Conservation (phyloP, 768 basidiomycete genomes). For the Serendipita vermifera region DNA sequence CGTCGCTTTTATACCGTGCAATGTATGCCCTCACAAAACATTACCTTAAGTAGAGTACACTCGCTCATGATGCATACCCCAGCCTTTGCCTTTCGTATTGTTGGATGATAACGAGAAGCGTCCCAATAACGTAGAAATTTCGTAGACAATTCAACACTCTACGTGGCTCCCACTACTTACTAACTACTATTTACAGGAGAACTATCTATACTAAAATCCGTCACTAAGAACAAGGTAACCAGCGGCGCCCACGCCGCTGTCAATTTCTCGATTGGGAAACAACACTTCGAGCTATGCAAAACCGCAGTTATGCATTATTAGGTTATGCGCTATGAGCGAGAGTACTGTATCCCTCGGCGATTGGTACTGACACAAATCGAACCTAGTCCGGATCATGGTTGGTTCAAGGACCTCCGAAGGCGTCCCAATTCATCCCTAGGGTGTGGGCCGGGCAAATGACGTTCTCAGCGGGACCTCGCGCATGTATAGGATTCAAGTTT, state of each 20-base stretch:
- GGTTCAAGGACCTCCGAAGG: not conserved
- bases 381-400: not conserved
- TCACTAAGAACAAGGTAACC: slow-evolving; percentile 14
- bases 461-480: slow-evolving; percentile 8
- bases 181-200: no score
- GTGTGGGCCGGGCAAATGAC: not conserved
- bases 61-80: no score
- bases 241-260: slow-evolving; percentile 23
- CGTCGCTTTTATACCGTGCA: no score
- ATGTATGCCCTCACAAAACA: no score
- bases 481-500: slow-evolving; percentile 9
- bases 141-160: no score
- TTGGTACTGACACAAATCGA: not conserved
- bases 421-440: not conserved
- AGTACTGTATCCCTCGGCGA: no score
- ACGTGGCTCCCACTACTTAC: no score
- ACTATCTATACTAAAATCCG: not conserved
- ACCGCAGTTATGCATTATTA: slow-evolving; percentile 17
- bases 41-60: no score
- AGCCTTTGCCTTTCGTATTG: no score
- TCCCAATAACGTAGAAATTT: no score
- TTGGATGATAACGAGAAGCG: no score
- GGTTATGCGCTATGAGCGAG: not conserved
- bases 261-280: slow-evolving; percentile 21
- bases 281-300: slow-evolving; percentile 14